phyloP scores from a whole-genome alignment of 345 rosid species.

The Physaria fendleri region DNA sequence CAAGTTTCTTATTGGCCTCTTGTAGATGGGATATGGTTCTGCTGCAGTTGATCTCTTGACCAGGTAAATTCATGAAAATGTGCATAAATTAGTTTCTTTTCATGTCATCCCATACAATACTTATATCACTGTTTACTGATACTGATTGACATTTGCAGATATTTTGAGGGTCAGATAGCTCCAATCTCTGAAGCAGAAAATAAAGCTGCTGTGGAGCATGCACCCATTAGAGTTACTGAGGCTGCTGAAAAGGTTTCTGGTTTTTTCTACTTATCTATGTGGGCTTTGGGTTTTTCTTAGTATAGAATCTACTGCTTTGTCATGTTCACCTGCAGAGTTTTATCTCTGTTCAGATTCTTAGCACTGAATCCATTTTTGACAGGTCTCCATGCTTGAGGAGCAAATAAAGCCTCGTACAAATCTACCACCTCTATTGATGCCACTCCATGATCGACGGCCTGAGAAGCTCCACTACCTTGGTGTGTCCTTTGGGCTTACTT shows the following conservation, averaged over 20 bases:
- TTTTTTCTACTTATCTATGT: not conserved
- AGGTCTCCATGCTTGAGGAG: conserved; percentile 91
- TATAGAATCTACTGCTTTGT: not conserved
- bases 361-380: conserved; percentile 7
- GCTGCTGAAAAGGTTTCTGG: conserved; percentile 88
- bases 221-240: conserved; percentile 52
- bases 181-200: conserved; percentile 53
- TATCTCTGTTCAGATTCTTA: not conserved
- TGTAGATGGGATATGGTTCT: conserved; percentile 98
- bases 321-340: not conserved
- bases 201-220: conserved; percentile 41
- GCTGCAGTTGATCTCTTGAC: conserved; percentile 79
- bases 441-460: conserved; percentile 66
- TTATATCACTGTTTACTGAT: not conserved
- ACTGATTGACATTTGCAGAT: conserved; percentile 41
- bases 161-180: conserved; percentile 80
- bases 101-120: not conserved
- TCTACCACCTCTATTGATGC: conserved; percentile 81
- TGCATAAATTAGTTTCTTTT: not conserved
- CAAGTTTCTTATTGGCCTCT: not conserved
- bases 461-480: conserved; percentile 89
- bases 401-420: conserved; percentile 67
- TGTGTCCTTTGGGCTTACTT: conserved; percentile 96
- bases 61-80: conserved; percentile 43
- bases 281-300: not conserved